Evolutionary conservation across 495 filamentous ascomycete genomes (phyloP), one percentile per base, ranked within the genome.

Genomic region (Daldinia loculata): DNA sequence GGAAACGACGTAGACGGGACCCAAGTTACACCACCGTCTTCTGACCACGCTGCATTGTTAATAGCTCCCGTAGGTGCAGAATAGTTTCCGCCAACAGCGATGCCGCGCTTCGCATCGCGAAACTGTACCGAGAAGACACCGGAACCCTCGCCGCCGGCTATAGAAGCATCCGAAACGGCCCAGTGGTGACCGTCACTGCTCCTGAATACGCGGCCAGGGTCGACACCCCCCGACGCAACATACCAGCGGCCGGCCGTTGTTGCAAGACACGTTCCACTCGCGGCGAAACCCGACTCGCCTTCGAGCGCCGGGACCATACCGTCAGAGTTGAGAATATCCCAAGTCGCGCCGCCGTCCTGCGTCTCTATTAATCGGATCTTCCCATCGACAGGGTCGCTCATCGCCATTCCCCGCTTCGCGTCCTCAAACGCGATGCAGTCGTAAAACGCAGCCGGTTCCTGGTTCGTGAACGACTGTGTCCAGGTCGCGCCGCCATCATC

Each of bases 61-160:
- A 43, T 27, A 26, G 43, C 15, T 8, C 52, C 56, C 1, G 45
- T 66, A 8, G 72, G 72, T 2, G 19, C 17, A 7, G 50, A 58
- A 53, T 69, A 75, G 30, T 75, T 64, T 1, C 72, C 72, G 3
- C 68, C 72, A 27, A 75, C 72, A 3, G 72, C 72, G 12, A 75
- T 63, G 6, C 72, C 72, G 9, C 52, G 32, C 34, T 51, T 66
- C 34, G 60, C 60, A 22, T 75, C 72, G 3, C 56, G 68, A 29
- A 75, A 75, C 34, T 66, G 69, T 19, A 75, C 68, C 32, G 72
- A 71, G 50, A 71, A 75, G 17, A 75, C 72, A 6, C 72, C 72
- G 5, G 60, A 36, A 7, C 59, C 59, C 30, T 68, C 69, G 6
- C 72, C 69, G 0, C 72, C 72, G 4, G 64, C 39, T 52, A 75